Percentiles rank a stretch among this genome's conserved stretches.
Conservation (phyloP, 169 alveolate genomes). For the Fabrea salina region DNA sequence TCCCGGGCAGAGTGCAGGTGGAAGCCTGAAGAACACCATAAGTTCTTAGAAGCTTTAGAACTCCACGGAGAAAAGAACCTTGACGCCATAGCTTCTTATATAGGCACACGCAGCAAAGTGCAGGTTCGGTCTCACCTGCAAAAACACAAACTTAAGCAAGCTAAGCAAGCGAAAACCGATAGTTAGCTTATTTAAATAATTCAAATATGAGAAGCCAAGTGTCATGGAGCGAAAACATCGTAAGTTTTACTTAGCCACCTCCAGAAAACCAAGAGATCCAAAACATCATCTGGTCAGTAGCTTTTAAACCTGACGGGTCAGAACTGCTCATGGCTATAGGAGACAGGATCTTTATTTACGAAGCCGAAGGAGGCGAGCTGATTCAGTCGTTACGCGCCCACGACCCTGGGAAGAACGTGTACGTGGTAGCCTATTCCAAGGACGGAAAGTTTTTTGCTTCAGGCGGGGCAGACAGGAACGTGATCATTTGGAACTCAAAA, state of each 20-base stretch:
- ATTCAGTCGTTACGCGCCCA: slow-evolving; percentile 37
- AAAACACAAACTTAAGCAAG: slow-evolving; percentile 5
- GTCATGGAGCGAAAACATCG: slow-evolving; percentile 27
- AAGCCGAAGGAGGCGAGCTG: slow-evolving; percentile 45
- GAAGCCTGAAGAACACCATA: slow-evolving; percentile 1
- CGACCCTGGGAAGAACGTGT: slow-evolving; percentile 74
- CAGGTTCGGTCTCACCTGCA: slow-evolving; percentile 30
- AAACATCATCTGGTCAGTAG: slow-evolving; percentile 52
- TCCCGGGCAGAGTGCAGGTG: slow-evolving; percentile 14
- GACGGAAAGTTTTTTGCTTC: slow-evolving; percentile 87
- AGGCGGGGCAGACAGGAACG: slow-evolving; percentile 82
- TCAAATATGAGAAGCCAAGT: slow-evolving; percentile 27
- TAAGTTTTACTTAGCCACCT: slow-evolving; percentile 30
- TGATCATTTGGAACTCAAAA: slow-evolving; percentile 64
- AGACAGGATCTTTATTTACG: slow-evolving; percentile 52
- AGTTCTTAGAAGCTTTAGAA: slow-evolving; percentile 1
- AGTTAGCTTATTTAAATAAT: too few species aligned
- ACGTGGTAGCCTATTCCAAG: slow-evolving; percentile 81
- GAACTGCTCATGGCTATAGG: slow-evolving; percentile 53
- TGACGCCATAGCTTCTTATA: neutral
- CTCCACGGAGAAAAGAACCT: neutral
- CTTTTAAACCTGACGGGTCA: slow-evolving; percentile 62
- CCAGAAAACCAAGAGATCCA: slow-evolving; percentile 24
- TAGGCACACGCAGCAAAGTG: slow-evolving; percentile 17
- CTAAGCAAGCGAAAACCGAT: too few species aligned